phyloP scores from a whole-genome alignment of 495 filamentous ascomycete genomes.

The Penicillium taxi region DNA sequence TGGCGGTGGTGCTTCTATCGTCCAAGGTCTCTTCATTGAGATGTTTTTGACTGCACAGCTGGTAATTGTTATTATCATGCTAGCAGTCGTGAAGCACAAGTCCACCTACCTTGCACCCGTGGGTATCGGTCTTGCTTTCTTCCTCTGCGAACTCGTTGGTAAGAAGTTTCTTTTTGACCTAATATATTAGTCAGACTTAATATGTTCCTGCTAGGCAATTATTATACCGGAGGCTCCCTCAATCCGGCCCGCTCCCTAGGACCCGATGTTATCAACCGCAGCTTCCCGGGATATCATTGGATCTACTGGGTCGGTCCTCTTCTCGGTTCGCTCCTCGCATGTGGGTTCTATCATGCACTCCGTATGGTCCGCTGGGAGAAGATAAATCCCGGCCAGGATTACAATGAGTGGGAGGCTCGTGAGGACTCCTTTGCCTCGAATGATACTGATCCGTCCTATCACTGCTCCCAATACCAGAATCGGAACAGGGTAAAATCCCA shows the following conservation, averaged over 20 bases:
- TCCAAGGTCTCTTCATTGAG: constrained; percentile 70
- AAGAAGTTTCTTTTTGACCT: constrained; percentile 5
- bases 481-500: no score
- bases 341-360: constrained; percentile 58
- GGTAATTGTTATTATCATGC: constrained; percentile 72
- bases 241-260: constrained; percentile 70
- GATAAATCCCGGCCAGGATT: constrained; percentile 70
- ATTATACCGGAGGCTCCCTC: constrained; percentile 64
- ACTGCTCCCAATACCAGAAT: no score
- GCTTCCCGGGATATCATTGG: constrained; percentile 53
- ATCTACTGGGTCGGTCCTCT: constrained; percentile 61
- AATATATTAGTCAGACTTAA: background rate
- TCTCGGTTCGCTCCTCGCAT: constrained; percentile 58
- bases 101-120: constrained; percentile 71
- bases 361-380: constrained; percentile 65
- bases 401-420: constrained; percentile 36
- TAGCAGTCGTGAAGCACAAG: constrained; percentile 77
- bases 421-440: no score
- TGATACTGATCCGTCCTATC: no score
- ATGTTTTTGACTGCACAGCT: constrained; percentile 72
- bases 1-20: constrained; percentile 46
- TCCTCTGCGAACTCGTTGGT: constrained; percentile 62
- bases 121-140: constrained; percentile 66
- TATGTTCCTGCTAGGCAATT: constrained; percentile 42
- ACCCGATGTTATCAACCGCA: constrained; percentile 54